phyloP scores from a whole-genome alignment of 129 eudicot species.

The Kitagawia praeruptora region DNA sequence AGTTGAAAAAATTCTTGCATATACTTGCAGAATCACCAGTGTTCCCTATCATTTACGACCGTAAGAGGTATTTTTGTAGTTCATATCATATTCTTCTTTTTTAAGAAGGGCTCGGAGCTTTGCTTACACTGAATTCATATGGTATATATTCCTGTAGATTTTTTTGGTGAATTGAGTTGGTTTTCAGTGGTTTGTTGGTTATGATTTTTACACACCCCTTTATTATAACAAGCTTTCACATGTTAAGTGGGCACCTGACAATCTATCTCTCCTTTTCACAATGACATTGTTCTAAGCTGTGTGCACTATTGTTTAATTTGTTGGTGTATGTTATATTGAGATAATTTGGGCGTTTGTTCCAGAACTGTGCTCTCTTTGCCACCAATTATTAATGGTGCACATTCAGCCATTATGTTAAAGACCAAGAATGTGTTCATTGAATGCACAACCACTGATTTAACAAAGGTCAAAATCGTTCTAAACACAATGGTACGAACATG shows the following conservation, averaged over 20 bases:
- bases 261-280: not conserved
- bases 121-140: not conserved
- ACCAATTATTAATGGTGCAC: slow-evolving; percentile 90
- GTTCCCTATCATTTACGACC: slow-evolving; percentile 77
- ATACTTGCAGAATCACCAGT: slow-evolving; percentile 83
- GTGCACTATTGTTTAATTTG: not conserved
- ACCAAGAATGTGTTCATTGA: slow-evolving; percentile 92
- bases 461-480: slow-evolving; percentile 86
- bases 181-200: not conserved
- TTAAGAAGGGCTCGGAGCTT: not conserved
- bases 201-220: not conserved
- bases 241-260: not conserved
- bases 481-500: slow-evolving; percentile 68
- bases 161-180: not conserved
- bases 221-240: not conserved
- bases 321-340: not conserved
- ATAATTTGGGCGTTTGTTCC: slow-evolving; percentile 18
- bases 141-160: not conserved
- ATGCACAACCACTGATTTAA: slow-evolving; percentile 96
- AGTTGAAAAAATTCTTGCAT: slow-evolving; percentile 87
- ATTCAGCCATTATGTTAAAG: slow-evolving; percentile 80
- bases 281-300: not conserved
- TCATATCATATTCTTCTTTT: not conserved
- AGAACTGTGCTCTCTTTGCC: slow-evolving; percentile 91
- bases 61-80: slow-evolving; percentile 47